These are phyloP conservation scores for Pouteria campechiana DNA, from an alignment of 179 eudicot genomes.

Conservation along the genomic window DNA sequence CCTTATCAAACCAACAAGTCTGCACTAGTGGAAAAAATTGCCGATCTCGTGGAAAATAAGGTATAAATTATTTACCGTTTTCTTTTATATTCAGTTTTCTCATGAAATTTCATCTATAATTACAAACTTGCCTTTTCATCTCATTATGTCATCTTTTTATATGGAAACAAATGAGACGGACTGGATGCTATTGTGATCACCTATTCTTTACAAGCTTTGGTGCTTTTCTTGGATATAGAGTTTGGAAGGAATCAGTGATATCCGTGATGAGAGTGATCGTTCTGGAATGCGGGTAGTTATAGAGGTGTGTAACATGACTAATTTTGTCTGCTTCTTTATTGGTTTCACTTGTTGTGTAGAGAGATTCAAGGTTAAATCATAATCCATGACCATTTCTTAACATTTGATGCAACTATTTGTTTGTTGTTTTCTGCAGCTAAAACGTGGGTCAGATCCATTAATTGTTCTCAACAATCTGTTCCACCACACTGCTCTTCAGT, in stretches of 20 bases:
- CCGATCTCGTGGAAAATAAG: constrained; percentile 87
- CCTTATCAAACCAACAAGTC: constrained; percentile 98
- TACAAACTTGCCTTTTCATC: neutral
- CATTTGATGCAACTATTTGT: too few relatives aligned
- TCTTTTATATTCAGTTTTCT: neutral
- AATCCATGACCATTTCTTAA: too few relatives aligned
- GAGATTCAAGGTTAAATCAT: too few relatives aligned
- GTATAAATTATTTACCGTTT: constrained; percentile 20
- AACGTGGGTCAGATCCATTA: constrained; percentile 83
- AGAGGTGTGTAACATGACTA: constrained; percentile 42
- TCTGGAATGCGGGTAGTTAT: constrained; percentile 96
- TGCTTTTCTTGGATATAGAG: constrained; percentile 20
- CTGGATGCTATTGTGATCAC: too few relatives aligned
- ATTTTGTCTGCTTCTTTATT: too few relatives aligned
- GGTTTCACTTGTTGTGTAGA: too few relatives aligned
- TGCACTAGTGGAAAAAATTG: constrained; percentile 82
- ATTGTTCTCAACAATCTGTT: constrained; percentile 82
- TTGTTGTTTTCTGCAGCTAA: constrained; percentile 41
- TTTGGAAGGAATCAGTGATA: constrained; percentile 92
- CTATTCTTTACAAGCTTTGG: too few relatives aligned
- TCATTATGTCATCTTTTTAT: neutral
- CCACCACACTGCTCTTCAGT: constrained; percentile 82
- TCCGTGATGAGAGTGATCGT: constrained; percentile 98
- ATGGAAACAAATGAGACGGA: neutral
- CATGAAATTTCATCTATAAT: neutral